Conservation (phyloP, 306 rosid genomes). For the Pueraria montana region DNA sequence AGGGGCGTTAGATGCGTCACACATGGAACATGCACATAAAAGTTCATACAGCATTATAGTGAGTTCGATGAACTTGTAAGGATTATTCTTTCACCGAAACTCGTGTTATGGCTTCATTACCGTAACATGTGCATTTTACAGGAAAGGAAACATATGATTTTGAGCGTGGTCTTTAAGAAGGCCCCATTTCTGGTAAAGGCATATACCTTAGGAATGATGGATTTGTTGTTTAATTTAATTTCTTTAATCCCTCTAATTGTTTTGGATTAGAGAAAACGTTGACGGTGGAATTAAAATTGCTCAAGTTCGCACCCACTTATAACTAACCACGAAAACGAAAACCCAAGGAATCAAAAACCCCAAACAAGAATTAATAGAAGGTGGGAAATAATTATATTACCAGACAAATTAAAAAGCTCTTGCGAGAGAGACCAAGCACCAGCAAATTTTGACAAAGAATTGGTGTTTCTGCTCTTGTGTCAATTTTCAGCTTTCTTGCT, state of each 20-base stretch:
- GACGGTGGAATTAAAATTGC: constrained; percentile 32
- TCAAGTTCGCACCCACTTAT: constrained; percentile 60
- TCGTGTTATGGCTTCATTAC: constrained; percentile 30
- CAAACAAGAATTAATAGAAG: constrained; percentile 34
- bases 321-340: constrained; percentile 72
- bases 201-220: background rate
- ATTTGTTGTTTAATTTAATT: background rate
- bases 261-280: constrained; percentile 33
- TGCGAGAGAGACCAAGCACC: constrained; percentile 38
- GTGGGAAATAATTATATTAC: constrained; percentile 14
- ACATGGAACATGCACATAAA: constrained; percentile 27
- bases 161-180: constrained; percentile 42
- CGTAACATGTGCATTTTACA: constrained; percentile 33
- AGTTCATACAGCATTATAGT: constrained; percentile 38
- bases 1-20: constrained; percentile 23
- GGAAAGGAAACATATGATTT: constrained; percentile 29
- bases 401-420: constrained; percentile 30
- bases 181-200: constrained; percentile 38
- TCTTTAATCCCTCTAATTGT: constrained; percentile 33
- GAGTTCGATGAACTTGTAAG: constrained; percentile 31
- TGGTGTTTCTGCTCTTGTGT: constrained; percentile 44
- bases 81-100: background rate
- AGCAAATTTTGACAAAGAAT: constrained; percentile 56
- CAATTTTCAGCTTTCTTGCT: constrained; percentile 45
- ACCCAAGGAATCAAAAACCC: constrained; percentile 46